These are phyloP conservation scores for Mycosphaerelloides madeirae DNA, from an alignment of 2,329 filamentous ascomycete species.

Conservation along the genomic window DNA sequence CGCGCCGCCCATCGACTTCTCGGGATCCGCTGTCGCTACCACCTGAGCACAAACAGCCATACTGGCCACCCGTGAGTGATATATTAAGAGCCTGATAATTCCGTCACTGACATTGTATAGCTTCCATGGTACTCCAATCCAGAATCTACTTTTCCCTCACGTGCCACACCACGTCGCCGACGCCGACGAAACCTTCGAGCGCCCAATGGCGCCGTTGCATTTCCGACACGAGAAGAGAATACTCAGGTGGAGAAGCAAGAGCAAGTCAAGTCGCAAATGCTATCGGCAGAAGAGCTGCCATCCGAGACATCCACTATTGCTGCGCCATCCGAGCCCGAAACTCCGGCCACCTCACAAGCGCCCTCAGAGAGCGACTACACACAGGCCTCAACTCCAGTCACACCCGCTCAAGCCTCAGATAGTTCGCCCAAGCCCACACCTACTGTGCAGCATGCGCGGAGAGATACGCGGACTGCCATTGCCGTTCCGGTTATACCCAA, in stretches of 20 bases:
- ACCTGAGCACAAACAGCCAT: slow-evolving; percentile 16
- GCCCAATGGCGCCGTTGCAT: slow-evolving; percentile 42
- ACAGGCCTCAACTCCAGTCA: slow-evolving; percentile 45
- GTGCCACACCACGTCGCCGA: slow-evolving; percentile 46
- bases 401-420: slow-evolving; percentile 33
- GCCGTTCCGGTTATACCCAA: slow-evolving; percentile 52
- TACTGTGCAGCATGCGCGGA: slow-evolving; percentile 32
- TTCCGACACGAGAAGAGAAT: slow-evolving; percentile 38
- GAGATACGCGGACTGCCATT: slow-evolving; percentile 42
- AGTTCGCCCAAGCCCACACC: slow-evolving; percentile 31
- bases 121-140: slow-evolving; percentile 59
- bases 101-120: slow-evolving; percentile 28
- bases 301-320: slow-evolving; percentile 44
- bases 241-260: slow-evolving; percentile 36
- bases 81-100: background rate
- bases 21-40: slow-evolving; percentile 16
- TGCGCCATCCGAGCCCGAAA: slow-evolving; percentile 47
- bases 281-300: slow-evolving; percentile 27
- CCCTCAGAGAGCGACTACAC: slow-evolving; percentile 52
- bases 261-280: slow-evolving; percentile 8
- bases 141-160: slow-evolving; percentile 50
- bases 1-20: slow-evolving; percentile 15
- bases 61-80: slow-evolving; percentile 16
- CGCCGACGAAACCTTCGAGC: slow-evolving; percentile 36
- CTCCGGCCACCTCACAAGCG: slow-evolving; percentile 54